These are phyloP conservation scores for Amanita polypyramis DNA, from an alignment of 768 basidiomycete genomes.

Conservation along the genomic window DNA sequence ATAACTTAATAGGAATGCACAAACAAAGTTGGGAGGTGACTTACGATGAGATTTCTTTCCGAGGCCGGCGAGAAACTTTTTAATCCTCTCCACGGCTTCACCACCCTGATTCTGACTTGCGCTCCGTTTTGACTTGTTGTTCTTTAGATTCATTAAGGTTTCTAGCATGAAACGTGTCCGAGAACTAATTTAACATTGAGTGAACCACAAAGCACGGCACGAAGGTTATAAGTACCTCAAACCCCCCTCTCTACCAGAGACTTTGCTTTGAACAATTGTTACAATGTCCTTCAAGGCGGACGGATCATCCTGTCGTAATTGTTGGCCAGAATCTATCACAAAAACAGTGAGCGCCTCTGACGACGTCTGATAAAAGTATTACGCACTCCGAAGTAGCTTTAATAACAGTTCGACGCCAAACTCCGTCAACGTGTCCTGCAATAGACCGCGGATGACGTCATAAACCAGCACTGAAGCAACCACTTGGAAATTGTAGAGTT, in stretches of 20 bases:
- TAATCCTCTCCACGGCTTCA: slow-evolving; percentile 77
- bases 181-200: slow-evolving; percentile 40
- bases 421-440: slow-evolving; percentile 58
- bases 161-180: slow-evolving; percentile 95
- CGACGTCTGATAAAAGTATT: not conserved
- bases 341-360: not conserved
- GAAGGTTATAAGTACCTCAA: slow-evolving; percentile 35
- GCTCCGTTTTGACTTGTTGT: slow-evolving; percentile 70
- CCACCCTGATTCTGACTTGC: slow-evolving; percentile 56
- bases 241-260: slow-evolving; percentile 36
- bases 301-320: slow-evolving; percentile 88
- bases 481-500: slow-evolving; percentile 94
- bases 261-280: slow-evolving; percentile 65
- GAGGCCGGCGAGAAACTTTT: slow-evolving; percentile 72
- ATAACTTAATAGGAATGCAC: not conserved
- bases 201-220: not conserved
- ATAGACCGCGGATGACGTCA: slow-evolving; percentile 73
- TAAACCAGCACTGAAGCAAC: slow-evolving; percentile 84
- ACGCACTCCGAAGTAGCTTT: slow-evolving; percentile 72
- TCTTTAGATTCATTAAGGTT: slow-evolving; percentile 84
- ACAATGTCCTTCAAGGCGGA: slow-evolving; percentile 88
- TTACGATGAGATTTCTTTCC: slow-evolving; percentile 69
- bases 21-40: slow-evolving; percentile 10
- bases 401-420: slow-evolving; percentile 80
- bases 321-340: slow-evolving; percentile 74